Base-by-base conservation (phyloP, 306 rosid genomes). In the Vigna mungo region DNA sequence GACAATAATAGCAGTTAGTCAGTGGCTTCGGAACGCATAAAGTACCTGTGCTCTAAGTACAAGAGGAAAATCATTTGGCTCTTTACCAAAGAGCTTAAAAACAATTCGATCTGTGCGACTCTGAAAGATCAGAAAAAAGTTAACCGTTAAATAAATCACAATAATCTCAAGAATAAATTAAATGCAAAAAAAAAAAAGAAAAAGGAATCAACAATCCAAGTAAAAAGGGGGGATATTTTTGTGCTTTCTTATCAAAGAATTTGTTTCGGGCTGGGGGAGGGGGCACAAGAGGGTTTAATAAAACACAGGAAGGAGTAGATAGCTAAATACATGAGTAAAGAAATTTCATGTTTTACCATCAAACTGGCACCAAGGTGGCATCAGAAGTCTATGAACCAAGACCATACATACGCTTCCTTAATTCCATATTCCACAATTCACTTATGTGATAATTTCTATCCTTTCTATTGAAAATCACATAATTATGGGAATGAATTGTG, bases 1-100 rank as follows among this genome's bases (percentile, higher is more conserved):
- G 69, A 63, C 78, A 82, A 59, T 67, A 46, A 55, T 20, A 63
- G 74, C 61, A 46, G 53, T 64, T 47, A 63, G 18, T 44, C 18
- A n/a, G 58, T 70, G 51, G 49, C 75, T 75, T 76, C 21, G 60
- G 21, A 81, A 80, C 36, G 76, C 37, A 76, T 68, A 20, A 79
- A 78, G 48, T 84, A 87, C 90, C 90, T 87, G 90, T 79, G 83
- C 72, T 82, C 68, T 83, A 61, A 87, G 90, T 60, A 76, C 72
- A 68, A 55, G 84, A 77, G 82, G 87, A 61, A 88, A 74, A 44
- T 81, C 83, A 68, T 84, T 85, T 9, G 86, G 91, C 27, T 87
- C 90, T 84, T 87, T 87, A 39, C 88, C 90, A 3, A 87, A 87
- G 67, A 87, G 90, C 68, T 87, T 87, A 64, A 87, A 84, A 49